These are phyloP conservation scores for Paxillus involutus DNA, from an alignment of 768 basidiomycete species.

Conservation along the genomic window DNA sequence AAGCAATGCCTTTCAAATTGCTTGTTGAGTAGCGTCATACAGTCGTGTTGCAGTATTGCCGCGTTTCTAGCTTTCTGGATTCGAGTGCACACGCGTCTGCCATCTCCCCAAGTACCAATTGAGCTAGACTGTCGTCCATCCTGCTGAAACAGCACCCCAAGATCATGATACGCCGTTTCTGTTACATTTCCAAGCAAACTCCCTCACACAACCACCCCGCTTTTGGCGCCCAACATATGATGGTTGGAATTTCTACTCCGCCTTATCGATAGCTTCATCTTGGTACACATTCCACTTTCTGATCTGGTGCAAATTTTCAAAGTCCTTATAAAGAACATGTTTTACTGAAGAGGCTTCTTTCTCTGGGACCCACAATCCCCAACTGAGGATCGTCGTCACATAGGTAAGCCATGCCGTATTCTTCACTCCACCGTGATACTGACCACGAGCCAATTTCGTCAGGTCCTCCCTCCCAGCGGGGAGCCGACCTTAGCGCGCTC, in stretches of 20 bases:
- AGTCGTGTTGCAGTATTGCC: conserved; percentile 3
- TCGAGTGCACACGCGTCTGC: conserved; percentile 1
- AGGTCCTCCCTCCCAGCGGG: conserved; percentile 41
- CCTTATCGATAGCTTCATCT: conserved; percentile 32
- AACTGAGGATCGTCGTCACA: conserved; percentile 25
- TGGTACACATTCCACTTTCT: conserved; percentile 13
- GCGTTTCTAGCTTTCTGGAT: conserved; percentile 11
- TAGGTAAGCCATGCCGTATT: conserved; percentile 31
- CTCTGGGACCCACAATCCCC: conserved; percentile 35
- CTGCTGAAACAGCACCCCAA: conserved; percentile 22
- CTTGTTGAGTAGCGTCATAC: conserved; percentile 5
- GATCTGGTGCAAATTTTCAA: conserved; percentile 21
- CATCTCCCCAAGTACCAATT: background rate
- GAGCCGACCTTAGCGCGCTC: conserved; percentile 52
- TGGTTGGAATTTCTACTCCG: conserved; percentile 24
- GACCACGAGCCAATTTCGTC: conserved; percentile 7
- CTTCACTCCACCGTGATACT: conserved; percentile 5
- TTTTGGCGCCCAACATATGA: conserved; percentile 16
- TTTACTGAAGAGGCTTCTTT: conserved; percentile 8
- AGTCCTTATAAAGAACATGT: conserved; percentile 32
- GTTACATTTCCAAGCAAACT: conserved; percentile 21
- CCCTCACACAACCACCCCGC: conserved; percentile 11
- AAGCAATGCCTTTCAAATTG: conserved; percentile 2
- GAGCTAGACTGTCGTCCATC: conserved; percentile 8
- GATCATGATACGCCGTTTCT: conserved; percentile 23